phyloP scores from a whole-genome alignment of 768 basidiomycete species.

The Naganishia antarctica region DNA sequence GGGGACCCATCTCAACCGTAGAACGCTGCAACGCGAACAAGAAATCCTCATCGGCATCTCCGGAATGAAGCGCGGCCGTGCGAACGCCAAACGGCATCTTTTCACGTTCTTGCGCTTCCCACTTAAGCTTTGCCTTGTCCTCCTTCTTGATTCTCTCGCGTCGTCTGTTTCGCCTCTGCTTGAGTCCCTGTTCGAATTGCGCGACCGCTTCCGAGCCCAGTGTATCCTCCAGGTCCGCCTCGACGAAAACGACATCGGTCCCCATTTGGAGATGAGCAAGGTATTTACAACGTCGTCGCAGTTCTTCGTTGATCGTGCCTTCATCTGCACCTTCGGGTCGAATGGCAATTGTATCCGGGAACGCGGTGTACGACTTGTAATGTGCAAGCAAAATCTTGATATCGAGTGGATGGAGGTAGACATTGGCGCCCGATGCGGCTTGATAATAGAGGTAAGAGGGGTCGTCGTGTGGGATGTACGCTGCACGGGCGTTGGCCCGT shows the following conservation, averaged over 20 bases:
- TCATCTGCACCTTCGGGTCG: conserved; percentile 65
- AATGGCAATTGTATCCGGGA: conserved; percentile 70
- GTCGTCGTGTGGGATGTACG: conserved; percentile 67
- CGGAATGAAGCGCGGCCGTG: not conserved
- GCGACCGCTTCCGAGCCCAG: conserved; percentile 71
- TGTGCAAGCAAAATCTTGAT: conserved; percentile 85
- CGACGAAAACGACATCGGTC: conserved; percentile 88
- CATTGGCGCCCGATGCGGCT: conserved; percentile 78
- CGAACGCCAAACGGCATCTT: conserved; percentile 40
- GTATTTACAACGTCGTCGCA: conserved; percentile 92
- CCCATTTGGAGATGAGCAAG: conserved; percentile 85
- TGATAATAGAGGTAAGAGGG: conserved; percentile 96
- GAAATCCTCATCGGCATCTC: conserved; percentile 40
- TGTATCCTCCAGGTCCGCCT: conserved; percentile 73
- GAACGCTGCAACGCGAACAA: conserved; percentile 41
- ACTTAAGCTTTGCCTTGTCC: conserved; percentile 70
- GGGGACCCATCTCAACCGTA: conserved; percentile 30
- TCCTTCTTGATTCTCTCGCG: conserved; percentile 81
- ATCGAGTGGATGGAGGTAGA: conserved; percentile 92
- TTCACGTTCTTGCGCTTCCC: conserved; percentile 71
- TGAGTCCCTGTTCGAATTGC: conserved; percentile 77
- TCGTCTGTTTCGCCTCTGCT: conserved; percentile 65
- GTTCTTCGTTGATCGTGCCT: conserved; percentile 69
- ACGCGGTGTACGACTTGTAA: conserved; percentile 64
- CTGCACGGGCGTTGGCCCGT: conserved; percentile 48